Percentiles rank a stretch among this genome's conserved stretches.
phyloP scores from a whole-genome alignment of 805 yeast genomes.

The Candida broadrunensis region DNA sequence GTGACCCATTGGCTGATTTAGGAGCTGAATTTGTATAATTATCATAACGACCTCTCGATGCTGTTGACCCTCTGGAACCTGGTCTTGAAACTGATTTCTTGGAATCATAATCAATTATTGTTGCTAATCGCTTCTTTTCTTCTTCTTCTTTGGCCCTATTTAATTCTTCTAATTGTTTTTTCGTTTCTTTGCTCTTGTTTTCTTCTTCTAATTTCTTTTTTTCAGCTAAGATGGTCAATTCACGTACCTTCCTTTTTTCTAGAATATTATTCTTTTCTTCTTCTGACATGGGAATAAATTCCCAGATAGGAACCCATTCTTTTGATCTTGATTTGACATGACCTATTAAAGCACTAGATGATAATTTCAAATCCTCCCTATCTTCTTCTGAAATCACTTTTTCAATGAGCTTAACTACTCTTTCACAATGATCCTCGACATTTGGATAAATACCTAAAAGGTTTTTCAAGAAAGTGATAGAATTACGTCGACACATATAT shows the following conservation, averaged over 20 bases:
- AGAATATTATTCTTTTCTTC: conserved; percentile 34
- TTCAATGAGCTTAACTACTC: conserved; percentile 46
- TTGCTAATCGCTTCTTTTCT: conserved; percentile 8
- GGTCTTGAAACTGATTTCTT: conserved; percentile 5
- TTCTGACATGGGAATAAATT: conserved; percentile 50
- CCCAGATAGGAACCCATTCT: conserved; percentile 52
- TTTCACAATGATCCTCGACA: conserved; percentile 63
- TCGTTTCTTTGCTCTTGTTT: conserved; percentile 8
- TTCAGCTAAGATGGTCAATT: conserved; percentile 19
- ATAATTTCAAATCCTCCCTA: conserved; percentile 77
- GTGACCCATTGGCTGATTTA: conserved; percentile 1
- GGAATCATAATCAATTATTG: conserved; percentile 6
- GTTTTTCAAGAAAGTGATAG: conserved; percentile 72
- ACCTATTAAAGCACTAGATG: conserved; percentile 70
- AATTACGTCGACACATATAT: conserved; percentile 78
- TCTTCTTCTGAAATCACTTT: conserved; percentile 49
- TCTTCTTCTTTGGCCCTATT: conserved; percentile 4
- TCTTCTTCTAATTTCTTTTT: conserved; percentile 10
- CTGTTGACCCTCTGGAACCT: conserved; percentile 1
- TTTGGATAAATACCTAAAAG: conserved; percentile 63
- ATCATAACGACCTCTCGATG: conserved; percentile 24
- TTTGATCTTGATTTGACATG: conserved; percentile 55
- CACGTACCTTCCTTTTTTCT: conserved; percentile 12
- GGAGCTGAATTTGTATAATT: conserved; percentile 23
- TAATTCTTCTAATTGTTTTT: conserved; percentile 3